Base-by-base conservation (phyloP, 768 basidiomycete genomes). In the Mycena pura region DNA sequence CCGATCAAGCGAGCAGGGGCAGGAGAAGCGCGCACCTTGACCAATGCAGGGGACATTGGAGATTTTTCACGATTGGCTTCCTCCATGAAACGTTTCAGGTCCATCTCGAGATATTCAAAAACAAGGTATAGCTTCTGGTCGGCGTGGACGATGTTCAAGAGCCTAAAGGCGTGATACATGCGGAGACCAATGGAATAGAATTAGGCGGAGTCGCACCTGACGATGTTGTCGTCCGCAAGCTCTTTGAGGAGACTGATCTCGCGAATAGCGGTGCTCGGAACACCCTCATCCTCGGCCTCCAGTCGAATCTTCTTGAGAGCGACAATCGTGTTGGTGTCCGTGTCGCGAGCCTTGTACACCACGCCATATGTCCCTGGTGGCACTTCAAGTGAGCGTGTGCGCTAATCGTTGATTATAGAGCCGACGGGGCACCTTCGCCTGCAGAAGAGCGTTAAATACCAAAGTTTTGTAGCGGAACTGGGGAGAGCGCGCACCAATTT, bases 241-340 rank as follows among this genome's bases (percentile, higher is more conserved):
- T 99, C 97, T 76, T 99, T 99, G 68, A 99, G 78, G 63, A 99
- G 77, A 78, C 93, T 95, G 76, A 99, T 99, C 81, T 99, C 97
- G 50, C 97, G 87, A 70, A 99, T 99, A 55, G 96, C 96, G 5
- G 97, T 99, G 65, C 91, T 93, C 9, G 97, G 97, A 21, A 99
- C 97, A 45, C 97, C 97, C 75, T 99, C 97, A 72, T 99, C 97
- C 76, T 99, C 97, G 17, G 95, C 95, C 74, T 99, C 97, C 25
- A 99, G 86, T 38, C 97, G 82, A 73, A 99, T 99, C 84, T 99
- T 99, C 87, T 99, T 99, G 66, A 99, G 82, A 22, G 97, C 97
- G 49, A 99, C 97, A 67, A 98, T 88, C 67, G 87, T 77, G 73
- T 91, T 91, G 9, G 85, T 90, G 44, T 77, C 83, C 63, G 86